These are phyloP conservation scores for Acacia melanoxylon DNA, from an alignment of 306 rosid species.

Conservation along the genomic window DNA sequence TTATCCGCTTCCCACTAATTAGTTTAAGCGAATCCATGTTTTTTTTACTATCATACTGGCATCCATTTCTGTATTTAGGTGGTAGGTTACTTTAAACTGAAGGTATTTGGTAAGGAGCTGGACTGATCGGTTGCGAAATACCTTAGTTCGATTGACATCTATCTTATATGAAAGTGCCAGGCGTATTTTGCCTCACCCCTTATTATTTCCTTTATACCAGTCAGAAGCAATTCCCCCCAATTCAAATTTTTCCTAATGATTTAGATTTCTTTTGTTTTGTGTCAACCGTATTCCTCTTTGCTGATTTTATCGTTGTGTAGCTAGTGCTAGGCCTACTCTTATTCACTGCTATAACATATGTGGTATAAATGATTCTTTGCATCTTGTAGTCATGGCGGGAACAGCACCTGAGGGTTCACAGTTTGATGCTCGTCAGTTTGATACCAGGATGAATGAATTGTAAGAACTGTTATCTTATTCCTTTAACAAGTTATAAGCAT, in stretches of 20 bases:
- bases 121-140: not conserved
- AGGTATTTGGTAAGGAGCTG: not conserved
- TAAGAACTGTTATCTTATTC: conserved; percentile 32
- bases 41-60: not conserved
- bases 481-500: not conserved
- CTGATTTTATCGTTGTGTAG: not conserved
- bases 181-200: not conserved
- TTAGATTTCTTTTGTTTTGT: not conserved
- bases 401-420: conserved; percentile 65
- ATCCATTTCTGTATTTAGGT: not conserved
- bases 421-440: conserved; percentile 57
- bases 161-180: not conserved
- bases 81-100: not conserved
- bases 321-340: not conserved
- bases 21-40: not conserved
- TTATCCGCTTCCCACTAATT: not conserved
- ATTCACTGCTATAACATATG: not conserved
- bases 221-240: not conserved
- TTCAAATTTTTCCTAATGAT: not conserved
- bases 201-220: not conserved
- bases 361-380: not conserved
- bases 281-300: not conserved
- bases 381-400: conserved; percentile 69
- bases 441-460: conserved; percentile 63
- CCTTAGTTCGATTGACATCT: not conserved